Evolutionary conservation across 225 moss, liverwort and hornwort species (phyloP).

Genomic region (Thuidium tamariscinum): DNA sequence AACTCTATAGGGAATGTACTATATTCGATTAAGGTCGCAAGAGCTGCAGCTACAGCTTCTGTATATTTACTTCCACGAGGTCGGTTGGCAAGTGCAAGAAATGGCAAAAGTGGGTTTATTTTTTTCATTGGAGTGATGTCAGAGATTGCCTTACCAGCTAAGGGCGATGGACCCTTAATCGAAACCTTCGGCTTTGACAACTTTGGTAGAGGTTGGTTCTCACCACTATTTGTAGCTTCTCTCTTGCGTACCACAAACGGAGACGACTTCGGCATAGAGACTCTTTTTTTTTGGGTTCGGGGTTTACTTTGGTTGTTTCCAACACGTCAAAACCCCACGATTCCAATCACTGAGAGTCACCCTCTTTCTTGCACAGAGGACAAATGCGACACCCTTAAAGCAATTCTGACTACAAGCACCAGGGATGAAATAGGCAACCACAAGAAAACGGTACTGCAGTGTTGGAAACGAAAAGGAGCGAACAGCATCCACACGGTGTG

Average conservation of each 20-base stretch:
- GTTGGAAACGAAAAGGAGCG: background rate
- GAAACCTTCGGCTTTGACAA: accelerated
- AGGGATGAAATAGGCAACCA: background rate
- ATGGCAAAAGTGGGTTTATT: accelerated
- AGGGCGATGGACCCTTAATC: background rate
- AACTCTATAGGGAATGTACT: too few relatives aligned
- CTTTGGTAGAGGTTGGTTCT: background rate
- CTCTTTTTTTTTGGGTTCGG: accelerated
- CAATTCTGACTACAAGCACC: background rate
- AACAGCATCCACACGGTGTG: background rate
- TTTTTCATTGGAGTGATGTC: accelerated
- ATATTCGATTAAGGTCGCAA: background rate
- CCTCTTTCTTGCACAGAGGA: background rate
- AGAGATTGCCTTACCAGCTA: background rate
- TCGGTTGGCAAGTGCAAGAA: background rate
- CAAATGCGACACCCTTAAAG: background rate
- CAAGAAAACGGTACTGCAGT: background rate
- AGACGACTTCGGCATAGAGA: accelerated
- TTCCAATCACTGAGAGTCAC: background rate
- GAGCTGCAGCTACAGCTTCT: background rate
- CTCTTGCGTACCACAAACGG: accelerated
- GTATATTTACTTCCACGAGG: background rate
- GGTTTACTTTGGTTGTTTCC: accelerated
- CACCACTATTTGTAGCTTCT: background rate
- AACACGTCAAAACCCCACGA: too few relatives aligned